phyloP scores from a whole-genome alignment of 2,329 filamentous ascomycete species.

The Aspergillus japonicus region DNA sequence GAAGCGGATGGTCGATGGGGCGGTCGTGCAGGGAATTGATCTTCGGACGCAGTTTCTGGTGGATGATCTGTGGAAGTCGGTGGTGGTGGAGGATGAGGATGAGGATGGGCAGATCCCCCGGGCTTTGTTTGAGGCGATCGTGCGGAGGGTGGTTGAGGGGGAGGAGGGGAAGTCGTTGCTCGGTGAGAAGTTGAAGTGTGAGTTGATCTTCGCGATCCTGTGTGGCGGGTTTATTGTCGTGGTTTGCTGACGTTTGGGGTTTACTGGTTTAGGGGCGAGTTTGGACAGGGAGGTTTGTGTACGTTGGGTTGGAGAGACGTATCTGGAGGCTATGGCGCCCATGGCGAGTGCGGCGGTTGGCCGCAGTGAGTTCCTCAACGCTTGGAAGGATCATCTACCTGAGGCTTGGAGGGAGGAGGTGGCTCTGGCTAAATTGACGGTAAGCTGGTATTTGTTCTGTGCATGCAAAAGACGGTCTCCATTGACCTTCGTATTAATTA shows the following conservation, averaged over 20 bases:
- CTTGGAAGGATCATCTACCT: constrained; percentile 46
- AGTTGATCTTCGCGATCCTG: constrained; percentile 17
- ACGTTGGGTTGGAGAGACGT: constrained; percentile 41
- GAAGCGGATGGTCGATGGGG: constrained; percentile 43
- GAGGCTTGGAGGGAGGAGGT: constrained; percentile 43
- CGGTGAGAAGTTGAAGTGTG: constrained; percentile 37
- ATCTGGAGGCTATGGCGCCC: constrained; percentile 40
- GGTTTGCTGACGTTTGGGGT: constrained; percentile 4
- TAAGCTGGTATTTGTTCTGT: constrained; percentile 15
- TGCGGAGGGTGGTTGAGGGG: constrained; percentile 35
- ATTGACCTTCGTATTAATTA: constrained; percentile 9
- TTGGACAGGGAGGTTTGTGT: constrained; percentile 37
- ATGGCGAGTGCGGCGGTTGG: constrained; percentile 29
- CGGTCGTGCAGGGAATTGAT: constrained; percentile 41
- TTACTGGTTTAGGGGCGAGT: constrained; percentile 36
- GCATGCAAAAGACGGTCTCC: not conserved
- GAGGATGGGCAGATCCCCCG: constrained; percentile 38
- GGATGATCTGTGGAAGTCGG: constrained; percentile 41
- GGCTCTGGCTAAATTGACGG: constrained; percentile 33
- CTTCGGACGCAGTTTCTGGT: constrained; percentile 44
- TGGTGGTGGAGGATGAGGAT: constrained; percentile 33
- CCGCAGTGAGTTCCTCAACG: constrained; percentile 35
- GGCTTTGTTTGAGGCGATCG: constrained; percentile 39
- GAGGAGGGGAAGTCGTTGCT: constrained; percentile 16
- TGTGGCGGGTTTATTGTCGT: constrained; percentile 2